Evolutionary conservation across 805 yeast genomes (phyloP), one percentile per base, ranked within the genome.

Genomic region (Ogataea ramenticola): DNA sequence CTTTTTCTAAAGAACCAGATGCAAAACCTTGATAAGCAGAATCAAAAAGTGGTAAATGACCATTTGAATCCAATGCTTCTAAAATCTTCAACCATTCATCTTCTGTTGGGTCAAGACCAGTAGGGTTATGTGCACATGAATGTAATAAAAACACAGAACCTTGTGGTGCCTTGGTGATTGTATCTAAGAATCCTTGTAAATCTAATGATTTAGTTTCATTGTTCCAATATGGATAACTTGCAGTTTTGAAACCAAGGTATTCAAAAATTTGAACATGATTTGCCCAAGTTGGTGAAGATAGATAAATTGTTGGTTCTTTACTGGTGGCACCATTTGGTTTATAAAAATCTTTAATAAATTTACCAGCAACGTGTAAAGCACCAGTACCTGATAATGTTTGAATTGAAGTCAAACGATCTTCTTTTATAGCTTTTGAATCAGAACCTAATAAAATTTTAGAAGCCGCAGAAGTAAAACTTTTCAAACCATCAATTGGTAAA

Each of bases 21-120:
- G 98, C 96, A 62, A 91, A 91, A 5, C 99, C 99, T 70, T 91
- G 98, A 72, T 93, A 91, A 20, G 98, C 98, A 48, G 89, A 80
- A 67, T 91, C 99, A 58, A 93, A 90, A 49, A 91, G 66, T 6
- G 88, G 87, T 56, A 91, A 74, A 65, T 88, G 95, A 43, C 75
- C 67, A 46, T 77, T 72, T 46, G 66, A 60, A 52, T 77, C 74
- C 49, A 87, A 67, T 22, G 79, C 82, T 37, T 74, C 71, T 39
- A 86, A 71, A 43, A 93, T 82, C 56, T 71, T 54, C 39, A 63
- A 63, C 99, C 99, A 91, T 67, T 91, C 85, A 42, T 75, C 84
- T 46, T 71, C 69, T 2, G 85, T 79, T 45, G 98, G 98, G 64
- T 91, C 99, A 54, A 91, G 79, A 36, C 98, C 99, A 20, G 98